phyloP scores from a whole-genome alignment of 352 stramenopile species.

The Globisporangium perplexum region DNA sequence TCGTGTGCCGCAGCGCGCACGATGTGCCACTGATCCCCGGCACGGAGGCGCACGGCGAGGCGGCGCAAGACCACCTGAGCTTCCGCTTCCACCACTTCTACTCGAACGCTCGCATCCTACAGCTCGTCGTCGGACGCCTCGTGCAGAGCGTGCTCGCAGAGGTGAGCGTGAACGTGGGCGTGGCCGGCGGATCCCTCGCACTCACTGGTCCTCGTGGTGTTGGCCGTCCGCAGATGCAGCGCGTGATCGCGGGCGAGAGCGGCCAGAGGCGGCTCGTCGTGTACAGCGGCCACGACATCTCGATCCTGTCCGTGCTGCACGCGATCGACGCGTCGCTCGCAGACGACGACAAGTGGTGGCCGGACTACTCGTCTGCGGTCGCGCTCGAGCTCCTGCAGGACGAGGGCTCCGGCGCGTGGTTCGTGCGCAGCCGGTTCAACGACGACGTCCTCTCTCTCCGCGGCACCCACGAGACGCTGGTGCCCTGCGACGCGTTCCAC shows the following conservation, averaged over 20 bases:
- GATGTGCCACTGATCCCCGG: conserved; percentile 40
- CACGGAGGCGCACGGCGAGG: conserved; percentile 36
- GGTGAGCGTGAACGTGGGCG: conserved; percentile 13
- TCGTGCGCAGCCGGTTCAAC: conserved; percentile 53
- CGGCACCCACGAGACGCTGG: conserved; percentile 12
- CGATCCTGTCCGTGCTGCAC: conserved; percentile 70
- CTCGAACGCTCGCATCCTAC: conserved; percentile 55
- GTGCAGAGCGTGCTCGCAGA: conserved; percentile 57
- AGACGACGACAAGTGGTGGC: conserved; percentile 56
- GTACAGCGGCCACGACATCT: conserved; percentile 83
- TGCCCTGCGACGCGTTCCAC: conserved; percentile 31
- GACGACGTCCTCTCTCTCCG: conserved; percentile 28
- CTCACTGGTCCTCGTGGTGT: neutral
- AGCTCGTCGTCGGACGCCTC: conserved; percentile 53
- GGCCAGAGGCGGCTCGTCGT: conserved; percentile 54
- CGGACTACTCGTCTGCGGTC: conserved; percentile 62
- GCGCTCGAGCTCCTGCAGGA: conserved; percentile 70
- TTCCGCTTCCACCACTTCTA: conserved; percentile 85
- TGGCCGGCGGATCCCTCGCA: too few relatives aligned
- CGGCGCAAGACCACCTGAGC: conserved; percentile 42
- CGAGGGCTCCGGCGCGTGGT: conserved; percentile 33
- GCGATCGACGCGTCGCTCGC: conserved; percentile 39
- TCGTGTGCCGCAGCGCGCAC: conserved; percentile 60
- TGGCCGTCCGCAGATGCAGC: conserved; percentile 32
- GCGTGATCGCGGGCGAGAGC: conserved; percentile 19